These are phyloP conservation scores for Clavaria fumosa DNA, from an alignment of 768 basidiomycete species.

Conservation along the genomic window DNA sequence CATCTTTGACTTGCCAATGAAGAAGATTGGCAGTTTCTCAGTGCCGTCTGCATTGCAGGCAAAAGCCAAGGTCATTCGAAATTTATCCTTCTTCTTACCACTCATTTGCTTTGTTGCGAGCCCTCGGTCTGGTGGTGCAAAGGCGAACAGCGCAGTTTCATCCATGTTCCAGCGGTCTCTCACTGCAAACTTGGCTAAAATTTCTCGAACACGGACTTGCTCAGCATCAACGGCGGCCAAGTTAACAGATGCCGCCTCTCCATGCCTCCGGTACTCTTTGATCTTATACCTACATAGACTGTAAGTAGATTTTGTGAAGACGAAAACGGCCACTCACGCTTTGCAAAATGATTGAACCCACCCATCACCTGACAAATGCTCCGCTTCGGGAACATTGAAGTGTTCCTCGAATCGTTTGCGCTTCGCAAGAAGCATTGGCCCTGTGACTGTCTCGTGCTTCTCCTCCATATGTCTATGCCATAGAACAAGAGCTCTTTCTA, in stretches of 20 bases:
- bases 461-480: no score
- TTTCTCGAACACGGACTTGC: slow-evolving; percentile 15
- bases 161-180: slow-evolving; percentile 24
- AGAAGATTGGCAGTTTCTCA: slow-evolving; percentile 16
- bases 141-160: slow-evolving; percentile 22
- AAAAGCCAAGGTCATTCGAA: slow-evolving; percentile 19
- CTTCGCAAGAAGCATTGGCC: no score
- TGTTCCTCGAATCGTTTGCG: no score
- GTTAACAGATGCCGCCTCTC: slow-evolving; percentile 20
- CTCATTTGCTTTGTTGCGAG: slow-evolving; percentile 13
- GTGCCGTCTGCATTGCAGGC: slow-evolving; percentile 21
- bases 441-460: no score
- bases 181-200: slow-evolving; percentile 14
- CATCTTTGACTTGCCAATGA: slow-evolving; percentile 19
- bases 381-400: no score
- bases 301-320: no score
- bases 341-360: no score
- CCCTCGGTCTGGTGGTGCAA: slow-evolving; percentile 19
- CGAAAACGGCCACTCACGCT: no score
- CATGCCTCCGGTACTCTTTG: slow-evolving; percentile 17
- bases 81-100: slow-evolving; percentile 22
- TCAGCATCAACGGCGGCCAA: slow-evolving; percentile 11
- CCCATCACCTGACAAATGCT: no score
- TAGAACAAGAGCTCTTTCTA: no score
- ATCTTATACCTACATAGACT: slow-evolving; percentile 15